Percentiles rank a stretch among this genome's conserved stretches.
phyloP scores from a whole-genome alignment of 352 stramenopile species.

The Phytophthora litchii region DNA sequence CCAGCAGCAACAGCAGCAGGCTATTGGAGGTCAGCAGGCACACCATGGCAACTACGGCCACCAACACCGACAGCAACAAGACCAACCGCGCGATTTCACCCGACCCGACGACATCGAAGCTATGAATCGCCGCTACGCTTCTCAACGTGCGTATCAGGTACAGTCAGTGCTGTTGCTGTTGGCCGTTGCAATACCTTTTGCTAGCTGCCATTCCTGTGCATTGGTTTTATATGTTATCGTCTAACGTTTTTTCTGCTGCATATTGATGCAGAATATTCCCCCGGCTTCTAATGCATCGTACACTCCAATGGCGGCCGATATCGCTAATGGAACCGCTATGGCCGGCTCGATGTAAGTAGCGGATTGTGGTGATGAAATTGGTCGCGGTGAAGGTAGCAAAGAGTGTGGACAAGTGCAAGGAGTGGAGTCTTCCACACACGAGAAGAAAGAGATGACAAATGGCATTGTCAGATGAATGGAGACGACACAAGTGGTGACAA shows the following conservation, averaged over 20 bases:
- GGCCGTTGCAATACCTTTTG: conserved; percentile 2
- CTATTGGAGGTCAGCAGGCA: conserved; percentile 37
- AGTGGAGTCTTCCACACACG: conserved; percentile 8
- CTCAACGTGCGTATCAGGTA: conserved; percentile 84
- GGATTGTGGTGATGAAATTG: conserved; percentile 6
- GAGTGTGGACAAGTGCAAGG: conserved; percentile 11
- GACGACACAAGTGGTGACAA: conserved; percentile 12
- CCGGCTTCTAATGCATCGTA: conserved; percentile 66
- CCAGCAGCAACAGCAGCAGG: conserved; percentile 37
- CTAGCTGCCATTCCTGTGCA: conserved; percentile 4
- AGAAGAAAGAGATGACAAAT: conserved; percentile 21
- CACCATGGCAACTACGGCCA: conserved; percentile 44
- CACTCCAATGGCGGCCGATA: conserved; percentile 67
- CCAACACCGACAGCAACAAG: conserved; percentile 40
- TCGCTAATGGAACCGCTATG: conserved; percentile 79
- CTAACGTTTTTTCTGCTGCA: conserved; percentile 9
- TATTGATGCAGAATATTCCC: conserved; percentile 61
- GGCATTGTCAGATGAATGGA: conserved; percentile 22
- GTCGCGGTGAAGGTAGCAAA: conserved; percentile 9
- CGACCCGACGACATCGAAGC: conserved; percentile 70
- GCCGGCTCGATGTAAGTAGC: conserved; percentile 65
- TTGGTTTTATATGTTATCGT: not conserved
- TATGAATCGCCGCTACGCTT: conserved; percentile 83
- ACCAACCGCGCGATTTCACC: conserved; percentile 75
- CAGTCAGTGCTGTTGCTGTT: conserved; percentile 29